Base-by-base conservation (phyloP, 371 early-diverging fungal genomes). In the Rhizopus sp. region DNA sequence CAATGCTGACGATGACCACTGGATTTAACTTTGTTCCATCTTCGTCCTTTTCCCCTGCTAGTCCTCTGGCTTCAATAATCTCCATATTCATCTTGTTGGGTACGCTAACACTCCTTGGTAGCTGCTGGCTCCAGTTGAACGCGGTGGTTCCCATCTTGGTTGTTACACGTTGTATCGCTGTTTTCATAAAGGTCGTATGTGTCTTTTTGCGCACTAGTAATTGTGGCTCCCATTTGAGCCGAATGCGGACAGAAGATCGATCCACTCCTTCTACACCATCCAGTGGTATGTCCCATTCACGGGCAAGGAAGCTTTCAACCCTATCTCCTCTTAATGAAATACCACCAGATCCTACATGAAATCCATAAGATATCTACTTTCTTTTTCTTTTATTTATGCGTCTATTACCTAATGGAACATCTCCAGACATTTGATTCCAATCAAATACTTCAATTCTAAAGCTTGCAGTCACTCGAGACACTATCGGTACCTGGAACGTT, bases 381-480 rank as follows among this genome's bases (percentile, higher is more conserved):
- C 17, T 16, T 35, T 45, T 34, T 23, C 5, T 13, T 33, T 35
- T 45, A 30, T 35, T 33, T 17, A 6, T 50, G 23, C 23, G 23
- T 16, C 8, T 4, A 42, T 63, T 73, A 63, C 82, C 82, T 12
- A 93, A 70, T 17, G 86, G 83, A 44, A 77, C 81, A 61, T 83
- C 81, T 8, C 79, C 70, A 38, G 74, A 64, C 23, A 93, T 53
- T 68, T 89, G 87, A 63, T 93, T 92, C 91, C 91, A 92, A 68
- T 92, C 92, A 74, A 84, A 90, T 12, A 90, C 83, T 62, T 93
- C 93, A 9, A 89, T 72, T 29, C 81, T 66, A 66, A 92, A 80
- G 55, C 81, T 76, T 9, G 88, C 75, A 10, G 74, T 74, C 5
- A 67, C 76, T 31, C 85, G 81, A 15, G 85, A 84, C 4, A 83